Percentiles rank a stretch among this genome's conserved stretches.
These are phyloP conservation scores for Fraxinus dipetala DNA, from an alignment of 305 asterid species.

Conservation along the genomic window DNA sequence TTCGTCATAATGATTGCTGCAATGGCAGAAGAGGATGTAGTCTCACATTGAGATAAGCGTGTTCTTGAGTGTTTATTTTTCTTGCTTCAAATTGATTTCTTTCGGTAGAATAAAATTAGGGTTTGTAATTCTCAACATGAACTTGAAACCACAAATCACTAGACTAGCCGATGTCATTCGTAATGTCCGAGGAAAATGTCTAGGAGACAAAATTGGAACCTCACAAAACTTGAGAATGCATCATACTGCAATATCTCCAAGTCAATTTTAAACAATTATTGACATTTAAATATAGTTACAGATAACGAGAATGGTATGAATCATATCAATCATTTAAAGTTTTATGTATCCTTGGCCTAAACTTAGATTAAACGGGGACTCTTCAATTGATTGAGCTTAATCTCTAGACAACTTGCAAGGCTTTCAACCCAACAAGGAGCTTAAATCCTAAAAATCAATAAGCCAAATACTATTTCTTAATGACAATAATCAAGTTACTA, in stretches of 20 bases:
- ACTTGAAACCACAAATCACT: neutral
- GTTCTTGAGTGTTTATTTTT: too few species aligned
- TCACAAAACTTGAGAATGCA: neutral
- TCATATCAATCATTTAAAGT: neutral
- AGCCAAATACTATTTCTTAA: conserved; percentile 4
- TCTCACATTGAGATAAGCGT: neutral
- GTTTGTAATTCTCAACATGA: neutral
- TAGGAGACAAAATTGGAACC: neutral
- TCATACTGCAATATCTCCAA: neutral
- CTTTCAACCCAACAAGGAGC: conserved; percentile 5
- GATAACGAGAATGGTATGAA: neutral
- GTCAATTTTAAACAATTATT: neutral
- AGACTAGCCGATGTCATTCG: neutral
- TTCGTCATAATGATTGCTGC: neutral
- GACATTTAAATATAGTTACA: neutral
- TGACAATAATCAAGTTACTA: neutral
- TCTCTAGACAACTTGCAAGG: neutral
- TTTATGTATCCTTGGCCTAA: neutral
- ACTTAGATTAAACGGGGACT: neutral
- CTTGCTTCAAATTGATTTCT: neutral
- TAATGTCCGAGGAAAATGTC: neutral
- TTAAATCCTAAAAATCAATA: neutral
- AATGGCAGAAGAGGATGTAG: too few species aligned
- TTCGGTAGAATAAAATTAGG: too few species aligned
- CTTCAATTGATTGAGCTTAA: neutral